Percentiles rank a stretch among this genome's conserved stretches.
Evolutionary conservation across 1,284 basidiomycete genomes (phyloP).

Genomic region (Ustilago bromivora): DNA sequence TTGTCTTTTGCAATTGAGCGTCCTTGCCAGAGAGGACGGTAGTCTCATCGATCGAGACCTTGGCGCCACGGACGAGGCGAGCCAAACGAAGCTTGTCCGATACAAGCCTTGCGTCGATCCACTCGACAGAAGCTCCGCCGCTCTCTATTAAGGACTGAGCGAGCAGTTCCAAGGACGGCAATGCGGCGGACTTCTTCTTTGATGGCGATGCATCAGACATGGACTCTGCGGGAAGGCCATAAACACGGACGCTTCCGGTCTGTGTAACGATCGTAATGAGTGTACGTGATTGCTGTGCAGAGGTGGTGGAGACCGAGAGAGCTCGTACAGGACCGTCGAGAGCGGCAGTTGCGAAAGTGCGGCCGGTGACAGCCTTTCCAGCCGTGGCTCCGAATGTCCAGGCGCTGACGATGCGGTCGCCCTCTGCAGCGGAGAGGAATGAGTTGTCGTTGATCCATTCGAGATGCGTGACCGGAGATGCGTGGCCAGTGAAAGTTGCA

Average conservation of each 20-base stretch:
- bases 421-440: slow-evolving; percentile 80
- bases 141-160: slow-evolving; percentile 27
- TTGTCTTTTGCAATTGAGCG: slow-evolving; percentile 28
- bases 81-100: slow-evolving; percentile 52
- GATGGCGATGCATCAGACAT: slow-evolving; percentile 42
- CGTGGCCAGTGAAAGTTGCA: slow-evolving; percentile 58
- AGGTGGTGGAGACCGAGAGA: slow-evolving; percentile 35
- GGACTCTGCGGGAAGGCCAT: slow-evolving; percentile 55
- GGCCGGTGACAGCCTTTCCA: slow-evolving; percentile 25
- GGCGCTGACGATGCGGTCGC: slow-evolving; percentile 80
- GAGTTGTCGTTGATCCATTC: slow-evolving; percentile 51
- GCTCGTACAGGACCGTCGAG: slow-evolving; percentile 69
- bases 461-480: slow-evolving; percentile 62
- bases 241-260: slow-evolving; percentile 61
- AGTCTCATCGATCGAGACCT: slow-evolving; percentile 57
- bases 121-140: slow-evolving; percentile 28
- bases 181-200: slow-evolving; percentile 47
- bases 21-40: slow-evolving; percentile 41
- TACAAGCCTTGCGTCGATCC: slow-evolving; percentile 49
- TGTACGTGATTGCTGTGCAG: slow-evolving; percentile 67
- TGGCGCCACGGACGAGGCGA: slow-evolving; percentile 59
- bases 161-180: slow-evolving; percentile 42
- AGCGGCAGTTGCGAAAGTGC: slow-evolving; percentile 67
- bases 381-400: slow-evolving; percentile 72
- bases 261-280: slow-evolving; percentile 69